Evolutionary conservation across 2,329 filamentous ascomycete species (phyloP).

Genomic region (Metarhizium robertsii): DNA sequence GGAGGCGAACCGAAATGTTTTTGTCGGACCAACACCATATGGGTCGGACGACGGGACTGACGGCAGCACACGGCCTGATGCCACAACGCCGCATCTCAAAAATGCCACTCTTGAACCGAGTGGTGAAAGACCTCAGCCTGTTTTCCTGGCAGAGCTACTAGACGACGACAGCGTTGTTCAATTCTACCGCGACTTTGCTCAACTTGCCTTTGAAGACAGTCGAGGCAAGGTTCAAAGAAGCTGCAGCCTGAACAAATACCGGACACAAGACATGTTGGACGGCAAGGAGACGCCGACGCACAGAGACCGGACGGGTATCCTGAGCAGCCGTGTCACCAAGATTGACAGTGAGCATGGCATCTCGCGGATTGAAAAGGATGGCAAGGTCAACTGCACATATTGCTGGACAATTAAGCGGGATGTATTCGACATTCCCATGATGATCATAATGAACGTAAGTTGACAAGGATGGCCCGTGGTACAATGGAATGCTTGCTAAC

Average conservation of each 20-base stretch:
- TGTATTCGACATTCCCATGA: conserved; percentile 96
- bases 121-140: conserved; percentile 56
- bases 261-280: conserved; percentile 54
- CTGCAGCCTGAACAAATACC: conserved; percentile 85
- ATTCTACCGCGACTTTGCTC: conserved; percentile 93
- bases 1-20: conserved; percentile 79
- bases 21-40: conserved; percentile 42
- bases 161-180: conserved; percentile 90
- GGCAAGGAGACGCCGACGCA: conserved; percentile 31
- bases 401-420: conserved; percentile 97
- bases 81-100: conserved; percentile 43
- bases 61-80: conserved; percentile 23
- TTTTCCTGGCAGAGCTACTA: conserved; percentile 85
- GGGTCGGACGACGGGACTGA: conserved; percentile 24
- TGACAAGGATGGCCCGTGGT: not conserved
- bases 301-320: conserved; percentile 36
- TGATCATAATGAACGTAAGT: conserved; percentile 97
- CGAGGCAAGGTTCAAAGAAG: conserved; percentile 74
- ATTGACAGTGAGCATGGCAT: conserved; percentile 71
- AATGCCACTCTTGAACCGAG: conserved; percentile 32
- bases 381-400: conserved; percentile 89
- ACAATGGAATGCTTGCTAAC: conserved; percentile 11
- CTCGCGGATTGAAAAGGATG: conserved; percentile 72
- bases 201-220: conserved; percentile 85
- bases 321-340: conserved; percentile 50